phyloP scores from a whole-genome alignment of 164 flowering plant species.

The Macadamia integrifolia region DNA sequence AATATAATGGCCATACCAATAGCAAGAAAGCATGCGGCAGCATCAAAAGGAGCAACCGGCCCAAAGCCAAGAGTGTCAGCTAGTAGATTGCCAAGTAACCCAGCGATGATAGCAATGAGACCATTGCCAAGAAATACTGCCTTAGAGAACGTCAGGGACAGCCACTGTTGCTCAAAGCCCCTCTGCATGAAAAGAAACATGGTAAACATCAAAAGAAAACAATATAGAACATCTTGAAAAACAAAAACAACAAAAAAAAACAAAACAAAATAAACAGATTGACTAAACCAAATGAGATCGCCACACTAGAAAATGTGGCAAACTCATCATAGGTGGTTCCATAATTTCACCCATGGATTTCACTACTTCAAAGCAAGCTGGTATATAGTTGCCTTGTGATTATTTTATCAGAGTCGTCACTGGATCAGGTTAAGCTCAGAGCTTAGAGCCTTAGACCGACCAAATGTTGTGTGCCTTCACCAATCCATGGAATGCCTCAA shows the following conservation, averaged over 20 bases:
- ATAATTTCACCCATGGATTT: no score
- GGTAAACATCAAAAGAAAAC: no score
- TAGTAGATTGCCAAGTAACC: slow-evolving; percentile 78
- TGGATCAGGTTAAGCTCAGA: no score
- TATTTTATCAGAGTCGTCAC: no score
- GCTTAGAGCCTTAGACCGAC: no score
- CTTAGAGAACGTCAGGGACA: slow-evolving; percentile 89
- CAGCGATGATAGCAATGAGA: slow-evolving; percentile 81
- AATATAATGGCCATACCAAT: slow-evolving; percentile 86
- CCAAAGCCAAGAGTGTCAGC: slow-evolving; percentile 74
- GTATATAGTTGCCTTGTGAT: no score
- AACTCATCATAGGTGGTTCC: neutral
- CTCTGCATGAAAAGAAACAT: slow-evolving; percentile 43
- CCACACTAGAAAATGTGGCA: neutral
- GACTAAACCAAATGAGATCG: neutral
- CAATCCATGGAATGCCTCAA: no score
- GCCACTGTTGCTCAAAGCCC: slow-evolving; percentile 89
- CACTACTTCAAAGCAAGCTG: no score
- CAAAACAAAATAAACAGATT: neutral
- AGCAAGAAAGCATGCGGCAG: slow-evolving; percentile 88
- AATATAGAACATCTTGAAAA: no score
- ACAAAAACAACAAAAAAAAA: no score
- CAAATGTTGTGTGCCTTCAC: no score
- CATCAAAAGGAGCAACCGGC: slow-evolving; percentile 96
- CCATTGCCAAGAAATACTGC: slow-evolving; percentile 96